phyloP scores from a whole-genome alignment of 208 protist species.

The Angomonas deanei region DNA sequence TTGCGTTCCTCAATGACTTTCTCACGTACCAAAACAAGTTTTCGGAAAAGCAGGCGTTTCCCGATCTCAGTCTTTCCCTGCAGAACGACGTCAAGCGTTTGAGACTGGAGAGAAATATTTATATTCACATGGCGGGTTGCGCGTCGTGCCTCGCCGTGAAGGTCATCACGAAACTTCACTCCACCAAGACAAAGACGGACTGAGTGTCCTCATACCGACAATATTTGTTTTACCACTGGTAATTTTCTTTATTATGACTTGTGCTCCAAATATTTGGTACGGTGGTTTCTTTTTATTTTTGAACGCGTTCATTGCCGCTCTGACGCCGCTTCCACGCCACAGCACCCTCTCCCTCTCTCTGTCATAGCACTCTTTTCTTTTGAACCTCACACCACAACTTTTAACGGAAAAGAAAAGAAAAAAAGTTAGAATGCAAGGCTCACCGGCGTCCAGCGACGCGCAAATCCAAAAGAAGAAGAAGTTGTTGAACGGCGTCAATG shows the following conservation, averaged over 20 bases:
- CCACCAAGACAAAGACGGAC: neutral
- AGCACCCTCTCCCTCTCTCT: too few species aligned
- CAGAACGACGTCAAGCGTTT: conserved; percentile 58
- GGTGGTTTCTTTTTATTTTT: neutral
- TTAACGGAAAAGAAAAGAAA: neutral
- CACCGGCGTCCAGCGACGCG: neutral
- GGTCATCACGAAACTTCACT: conserved; percentile 19
- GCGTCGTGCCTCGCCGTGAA: conserved; percentile 48
- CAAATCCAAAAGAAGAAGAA: conserved; percentile 34
- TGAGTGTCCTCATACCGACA: neutral
- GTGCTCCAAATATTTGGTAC: too few species aligned
- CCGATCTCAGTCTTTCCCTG: conserved; percentile 50
- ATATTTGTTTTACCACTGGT: neutral
- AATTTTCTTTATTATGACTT: neutral
- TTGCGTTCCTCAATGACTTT: conserved; percentile 42
- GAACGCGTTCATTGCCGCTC: too few species aligned
- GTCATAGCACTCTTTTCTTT: too few species aligned
- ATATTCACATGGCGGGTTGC: conserved; percentile 53
- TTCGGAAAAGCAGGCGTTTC: conserved; percentile 24
- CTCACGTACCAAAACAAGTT: conserved; percentile 46
- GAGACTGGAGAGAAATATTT: conserved; percentile 60
- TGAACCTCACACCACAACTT: neutral
- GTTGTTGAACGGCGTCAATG: conserved; percentile 38
- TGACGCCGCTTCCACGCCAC: too few species aligned
- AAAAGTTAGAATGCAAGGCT: neutral